A percentile compares a stretch with the other conserved stretches of the same genome.
phyloP scores from a whole-genome alignment of 208 protist species.

The Trypanosoma boissoni region DNA sequence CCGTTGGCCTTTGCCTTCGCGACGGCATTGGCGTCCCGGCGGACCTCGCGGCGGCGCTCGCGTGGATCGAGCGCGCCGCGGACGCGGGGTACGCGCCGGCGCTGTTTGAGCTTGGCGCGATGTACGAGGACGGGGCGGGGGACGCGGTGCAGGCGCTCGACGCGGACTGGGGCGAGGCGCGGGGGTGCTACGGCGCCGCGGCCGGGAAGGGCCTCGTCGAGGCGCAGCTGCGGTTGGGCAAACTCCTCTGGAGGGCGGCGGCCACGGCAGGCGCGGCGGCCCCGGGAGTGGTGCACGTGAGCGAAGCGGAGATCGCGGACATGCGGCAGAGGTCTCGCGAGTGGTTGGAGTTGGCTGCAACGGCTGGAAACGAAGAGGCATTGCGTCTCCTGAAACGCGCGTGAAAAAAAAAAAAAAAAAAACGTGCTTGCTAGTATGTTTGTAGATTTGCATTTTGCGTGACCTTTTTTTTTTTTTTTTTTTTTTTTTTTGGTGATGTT shows the following conservation, averaged over 20 bases:
- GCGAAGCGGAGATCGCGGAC: slow-evolving; percentile 15
- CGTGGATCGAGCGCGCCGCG: slow-evolving; percentile 66
- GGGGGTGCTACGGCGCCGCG: slow-evolving; percentile 58
- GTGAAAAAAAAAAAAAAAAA: slow-evolving; percentile 4
- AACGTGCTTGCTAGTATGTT: neutral
- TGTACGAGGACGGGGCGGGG: slow-evolving; percentile 55
- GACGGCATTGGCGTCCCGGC: slow-evolving; percentile 46
- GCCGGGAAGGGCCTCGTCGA: slow-evolving; percentile 51
- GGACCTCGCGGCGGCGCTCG: slow-evolving; percentile 42
- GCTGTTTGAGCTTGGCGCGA: slow-evolving; percentile 73
- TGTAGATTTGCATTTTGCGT: neutral
- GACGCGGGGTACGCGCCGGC: slow-evolving; percentile 62
- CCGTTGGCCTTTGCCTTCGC: slow-evolving; percentile 57
- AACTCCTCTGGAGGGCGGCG: slow-evolving; percentile 55
- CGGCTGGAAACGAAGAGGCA: slow-evolving; percentile 55
- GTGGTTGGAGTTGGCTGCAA: slow-evolving; percentile 57
- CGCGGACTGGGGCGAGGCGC: slow-evolving; percentile 76
- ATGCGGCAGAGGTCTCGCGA: slow-evolving; percentile 34
- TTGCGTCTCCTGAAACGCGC: slow-evolving; percentile 43
- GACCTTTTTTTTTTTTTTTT: neutral
- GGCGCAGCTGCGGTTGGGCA: slow-evolving; percentile 76
- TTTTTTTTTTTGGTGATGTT: neutral
- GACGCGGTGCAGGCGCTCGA: slow-evolving; percentile 7
- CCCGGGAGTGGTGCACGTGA: neutral
- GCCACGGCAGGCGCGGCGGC: slow-evolving; percentile 24